Percentiles rank a stretch among this genome's conserved stretches.
Conservation (phyloP, 805 yeast species). For the Sugiyamaella floridensis region DNA sequence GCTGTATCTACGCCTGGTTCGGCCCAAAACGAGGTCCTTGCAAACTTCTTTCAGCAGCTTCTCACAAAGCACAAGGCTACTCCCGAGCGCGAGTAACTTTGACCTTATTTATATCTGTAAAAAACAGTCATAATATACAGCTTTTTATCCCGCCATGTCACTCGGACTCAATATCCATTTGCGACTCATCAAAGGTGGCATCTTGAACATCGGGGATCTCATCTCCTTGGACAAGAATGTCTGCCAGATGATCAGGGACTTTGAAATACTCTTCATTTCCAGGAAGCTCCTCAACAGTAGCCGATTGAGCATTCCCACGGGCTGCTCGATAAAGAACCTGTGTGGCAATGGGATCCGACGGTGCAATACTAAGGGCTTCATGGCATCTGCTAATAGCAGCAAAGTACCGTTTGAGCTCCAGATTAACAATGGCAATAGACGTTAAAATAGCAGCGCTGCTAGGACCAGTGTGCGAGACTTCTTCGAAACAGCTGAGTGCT, state of each 20-base stretch:
- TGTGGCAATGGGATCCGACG: conserved; percentile 76
- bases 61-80: conserved; percentile 7
- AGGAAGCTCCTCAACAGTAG: conserved; percentile 1
- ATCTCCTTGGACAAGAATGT: background rate
- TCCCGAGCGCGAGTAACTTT: background rate
- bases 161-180: conserved; percentile 7
- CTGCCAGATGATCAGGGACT: background rate
- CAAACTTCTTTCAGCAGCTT: conserved; percentile 23
- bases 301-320: conserved; percentile 15
- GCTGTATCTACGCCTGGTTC: conserved; percentile 13
- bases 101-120: background rate
- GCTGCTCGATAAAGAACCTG: conserved; percentile 73
- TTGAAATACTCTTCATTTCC: background rate
- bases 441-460: conserved; percentile 70
- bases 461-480: conserved; percentile 62
- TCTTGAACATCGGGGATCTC: background rate
- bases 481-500: conserved; percentile 68
- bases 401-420: conserved; percentile 56
- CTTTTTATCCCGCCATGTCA: background rate
- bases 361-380: conserved; percentile 68
- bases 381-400: conserved; percentile 75
- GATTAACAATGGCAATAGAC: conserved; percentile 75
- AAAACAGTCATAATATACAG: no score
- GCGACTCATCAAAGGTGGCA: conserved; percentile 1
- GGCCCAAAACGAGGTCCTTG: conserved; percentile 21